A percentile compares a stretch with the other conserved stretches of the same genome.
These are phyloP conservation scores for Ascochyta pisi DNA, from an alignment of 2,329 filamentous ascomycete genomes.

Conservation along the genomic window DNA sequence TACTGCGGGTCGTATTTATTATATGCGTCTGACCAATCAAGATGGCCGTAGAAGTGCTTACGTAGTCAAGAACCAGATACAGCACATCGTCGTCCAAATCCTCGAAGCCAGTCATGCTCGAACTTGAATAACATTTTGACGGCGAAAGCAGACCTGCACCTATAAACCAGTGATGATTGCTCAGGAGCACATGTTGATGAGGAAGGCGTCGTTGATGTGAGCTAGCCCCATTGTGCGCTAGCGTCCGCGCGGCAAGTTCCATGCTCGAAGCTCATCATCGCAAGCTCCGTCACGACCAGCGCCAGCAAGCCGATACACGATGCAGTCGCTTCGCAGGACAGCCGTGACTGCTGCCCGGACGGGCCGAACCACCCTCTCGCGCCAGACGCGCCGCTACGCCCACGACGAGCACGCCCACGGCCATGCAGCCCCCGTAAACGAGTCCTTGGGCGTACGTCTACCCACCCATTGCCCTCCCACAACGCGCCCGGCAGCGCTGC, in stretches of 20 bases:
- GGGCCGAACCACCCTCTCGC: constrained; percentile 42
- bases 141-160: neutral
- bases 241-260: constrained; percentile 16
- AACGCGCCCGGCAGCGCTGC: neutral
- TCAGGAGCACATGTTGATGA: constrained; percentile 16
- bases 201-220: constrained; percentile 17
- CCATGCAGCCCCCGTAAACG: constrained; percentile 51
- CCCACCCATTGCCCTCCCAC: constrained; percentile 20
- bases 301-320: constrained; percentile 38
- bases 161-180: neutral
- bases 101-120: constrained; percentile 19
- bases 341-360: constrained; percentile 52
- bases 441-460: constrained; percentile 60
- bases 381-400: constrained; percentile 52
- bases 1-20: constrained; percentile 5
- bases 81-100: constrained; percentile 26
- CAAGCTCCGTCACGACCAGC: constrained; percentile 29
- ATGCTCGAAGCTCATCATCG: constrained; percentile 40
- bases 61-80: constrained; percentile 21
- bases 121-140: neutral
- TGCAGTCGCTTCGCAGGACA: constrained; percentile 56
- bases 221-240: constrained; percentile 21
- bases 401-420: constrained; percentile 46
- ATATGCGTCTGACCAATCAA: constrained; percentile 7
- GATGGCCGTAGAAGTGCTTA: constrained; percentile 10